These are phyloP conservation scores for Angomonas ambiguus DNA, from an alignment of 208 protist genomes.

Conservation along the genomic window DNA sequence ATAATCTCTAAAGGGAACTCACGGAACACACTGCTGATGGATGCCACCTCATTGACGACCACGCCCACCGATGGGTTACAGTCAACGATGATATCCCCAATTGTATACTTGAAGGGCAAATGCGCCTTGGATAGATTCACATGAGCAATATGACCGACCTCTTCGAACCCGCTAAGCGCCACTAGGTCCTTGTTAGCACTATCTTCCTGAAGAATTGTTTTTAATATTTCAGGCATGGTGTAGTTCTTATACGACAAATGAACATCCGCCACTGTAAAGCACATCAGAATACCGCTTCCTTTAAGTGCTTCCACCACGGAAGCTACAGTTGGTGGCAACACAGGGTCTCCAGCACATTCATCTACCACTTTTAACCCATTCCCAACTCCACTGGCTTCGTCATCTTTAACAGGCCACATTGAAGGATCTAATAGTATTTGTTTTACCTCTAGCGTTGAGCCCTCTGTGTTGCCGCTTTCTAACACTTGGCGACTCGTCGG, in stretches of 20 bases:
- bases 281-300: too few relatives aligned
- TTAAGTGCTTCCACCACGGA: neutral
- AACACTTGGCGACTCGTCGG: neutral
- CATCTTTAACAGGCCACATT: neutral
- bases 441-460: constrained; percentile 5
- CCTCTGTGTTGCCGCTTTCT: neutral
- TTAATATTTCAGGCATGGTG: constrained; percentile 80
- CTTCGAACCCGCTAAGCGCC: constrained; percentile 78
- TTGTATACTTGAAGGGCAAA: constrained; percentile 86
- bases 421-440: neutral
- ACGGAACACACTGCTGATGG: constrained; percentile 94
- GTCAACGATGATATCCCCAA: constrained; percentile 95
- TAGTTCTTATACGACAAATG: constrained; percentile 66
- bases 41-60: constrained; percentile 96
- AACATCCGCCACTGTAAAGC: constrained; percentile 33
- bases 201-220: constrained; percentile 23
- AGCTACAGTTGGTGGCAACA: neutral
- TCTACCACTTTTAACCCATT: too few relatives aligned
- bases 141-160: constrained; percentile 96
- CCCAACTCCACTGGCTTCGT: neutral
- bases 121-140: constrained; percentile 94
- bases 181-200: constrained; percentile 13
- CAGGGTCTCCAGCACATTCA: too few relatives aligned
- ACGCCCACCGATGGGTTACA: constrained; percentile 92
- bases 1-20: constrained; percentile 97